Base-by-base conservation (phyloP, 1,139 yeast species). In the Magnusiomyces paraingens region DNA sequence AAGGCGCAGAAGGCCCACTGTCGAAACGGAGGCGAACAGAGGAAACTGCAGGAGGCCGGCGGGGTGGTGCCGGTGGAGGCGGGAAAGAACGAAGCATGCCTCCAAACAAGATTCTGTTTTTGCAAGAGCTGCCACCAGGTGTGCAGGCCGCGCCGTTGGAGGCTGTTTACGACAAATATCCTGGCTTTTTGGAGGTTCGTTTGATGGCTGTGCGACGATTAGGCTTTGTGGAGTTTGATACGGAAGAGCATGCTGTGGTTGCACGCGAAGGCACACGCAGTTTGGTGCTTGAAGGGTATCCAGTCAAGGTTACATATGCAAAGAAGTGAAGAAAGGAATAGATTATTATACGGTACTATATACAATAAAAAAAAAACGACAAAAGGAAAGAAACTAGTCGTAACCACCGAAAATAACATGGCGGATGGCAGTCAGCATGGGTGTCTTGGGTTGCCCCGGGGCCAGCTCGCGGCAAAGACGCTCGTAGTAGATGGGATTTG, bases 191-290 rank as follows among this genome's bases (percentile, higher is more conserved):
- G 26, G 86, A 82, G 57, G 74, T 84, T 1, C 79, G 95, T 53
- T 70, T 82, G 51, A 89, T 93, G 39, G 75, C 78, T 2, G 80
- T 83, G 1, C 77, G 89, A 50, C 78, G 79, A 46, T 79, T 93
- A 53, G 95, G 94, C 6, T 86, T 93, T 67, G 78, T 93, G 12
- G 97, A 93, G 63, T 93, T 83, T 66, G 82, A 79, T 39, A 70
- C 73, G 5, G 84, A 81, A 29, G 68, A 66, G 3, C 73, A 74
- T 46, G 83, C 88, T 0, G 69, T 75, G 0, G 66, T 63, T 1
- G 80, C 79, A 2, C 69, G 73, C 55, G 72, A 74, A 14, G 64
- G 73, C 2, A 76, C 78, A 0, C 61, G 61, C 5, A 64, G 64
- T 0, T 58, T 78, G 47, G 62, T 55, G 11, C 60, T 80, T 29